Base-by-base conservation (phyloP, 169 alveolate genomes). In the Plasmodium inui region DNA sequence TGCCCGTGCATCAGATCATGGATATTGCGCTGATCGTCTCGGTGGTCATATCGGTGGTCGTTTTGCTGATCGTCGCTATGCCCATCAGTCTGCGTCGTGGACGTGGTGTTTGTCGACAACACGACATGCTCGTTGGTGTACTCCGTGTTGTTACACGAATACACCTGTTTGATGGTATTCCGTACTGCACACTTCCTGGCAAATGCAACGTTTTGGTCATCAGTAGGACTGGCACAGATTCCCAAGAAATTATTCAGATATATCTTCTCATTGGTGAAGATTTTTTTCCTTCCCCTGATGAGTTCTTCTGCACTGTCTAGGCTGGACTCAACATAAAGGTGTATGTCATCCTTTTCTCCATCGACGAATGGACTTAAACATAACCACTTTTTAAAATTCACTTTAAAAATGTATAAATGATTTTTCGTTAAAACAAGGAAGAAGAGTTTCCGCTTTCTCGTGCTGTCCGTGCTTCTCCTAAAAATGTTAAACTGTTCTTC, bases 311-410 rank as follows among this genome's bases (percentile, higher is more conserved):
- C 81, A 81, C 95, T 90, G 57, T 81, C 91, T 70, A 30, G 32
- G 22, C 78, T 67, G 9, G 95, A 90, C 74, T 90, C 95, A 6
- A 90, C 92, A 44, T 81, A 90, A 73, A 90, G 81, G 26, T 70
- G 74, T 41, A 90, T 80, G 41, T 90, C 95, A 67, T 90, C 76
- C 74, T 90, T 90, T 81, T 90, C 95, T 70, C 81, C 95, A 46
- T 90, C 92, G 30, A 82, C 34, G 46, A 90, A 90, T 70, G 95
- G 95, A 72, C 92, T 90, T 82, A 90, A 39, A 81, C 82, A 90
- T 61, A 90, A 61, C 95, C 95, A 90, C 3, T 90, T 41, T 32
- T 81, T 90, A 90, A 81, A 90, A 80, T 82, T 61, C 8, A 67
- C 17, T 90, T 81, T 90, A 39, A 90, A 90, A 22, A 90, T 44